Base-by-base conservation (phyloP, 345 rosid species). In the Punica granatum region DNA sequence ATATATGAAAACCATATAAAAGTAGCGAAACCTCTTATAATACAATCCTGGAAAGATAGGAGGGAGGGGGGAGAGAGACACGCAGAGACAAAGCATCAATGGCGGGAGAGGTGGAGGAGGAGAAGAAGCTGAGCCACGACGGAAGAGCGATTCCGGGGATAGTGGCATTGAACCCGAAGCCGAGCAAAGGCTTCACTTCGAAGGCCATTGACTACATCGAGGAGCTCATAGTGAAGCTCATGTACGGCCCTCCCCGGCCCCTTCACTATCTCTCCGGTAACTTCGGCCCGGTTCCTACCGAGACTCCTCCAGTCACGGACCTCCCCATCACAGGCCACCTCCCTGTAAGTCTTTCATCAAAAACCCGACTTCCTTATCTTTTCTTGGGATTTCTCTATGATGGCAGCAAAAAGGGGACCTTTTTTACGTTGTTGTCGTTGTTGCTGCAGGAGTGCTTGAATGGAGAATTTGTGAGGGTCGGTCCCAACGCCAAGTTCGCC, bases 391-490 rank as follows among this genome's bases (percentile, higher is more conserved):
- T 43, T 15, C 48, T 43, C 11, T 42, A 12, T n/a, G 2, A 5
- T 48, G 53, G 8, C 3, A 5, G 7, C 54, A 3, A 49, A 3
- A 49, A 21, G 4, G 4, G 26, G 19, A 21, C 54, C 19, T 48
- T 5, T 49, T 19, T 19, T 4, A 37, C 5, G 41, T 37, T 4
- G 41, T 37, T 37, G 5, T 37, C 41, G 5, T 37, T 5, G 11
- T 49, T 21, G 2, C 1, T 66, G 13, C 68, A 89, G 97, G 88
- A 86, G 4, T 89, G 97, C 74, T 70, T 87, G 88, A 85, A 89
- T 75, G 97, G 98, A 46, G 94, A 89, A 73, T 89, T 90, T 72
- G 89, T 90, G 25, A 78, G 98, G 67, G 91, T 93, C 26, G 98
- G 96, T 63, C 96, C 97, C 21, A 89, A 93, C 65, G 92, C 99